Conservation (phyloP, 768 basidiomycete genomes). For the Amanita subjunquillea region DNA sequence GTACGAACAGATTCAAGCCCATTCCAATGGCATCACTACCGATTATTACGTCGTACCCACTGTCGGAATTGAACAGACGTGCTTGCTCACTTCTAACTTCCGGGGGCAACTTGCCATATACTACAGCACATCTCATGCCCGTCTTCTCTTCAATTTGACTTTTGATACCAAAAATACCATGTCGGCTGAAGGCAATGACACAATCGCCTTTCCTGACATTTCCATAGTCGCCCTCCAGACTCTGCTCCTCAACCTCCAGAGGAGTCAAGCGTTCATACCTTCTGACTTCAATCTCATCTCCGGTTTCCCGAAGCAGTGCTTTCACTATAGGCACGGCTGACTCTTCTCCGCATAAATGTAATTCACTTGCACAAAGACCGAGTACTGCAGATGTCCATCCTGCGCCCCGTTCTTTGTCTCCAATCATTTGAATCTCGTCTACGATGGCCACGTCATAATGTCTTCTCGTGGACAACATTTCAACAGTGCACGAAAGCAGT, state of each 20-base stretch:
- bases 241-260: slow-evolving; percentile 54
- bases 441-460: slow-evolving; percentile 77
- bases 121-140: slow-evolving; percentile 78
- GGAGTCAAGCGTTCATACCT: slow-evolving; percentile 87
- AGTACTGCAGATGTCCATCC: slow-evolving; percentile 81
- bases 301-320: slow-evolving; percentile 58
- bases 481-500: slow-evolving; percentile 81
- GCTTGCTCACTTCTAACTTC: slow-evolving; percentile 92
- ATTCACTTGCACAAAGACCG: slow-evolving; percentile 62
- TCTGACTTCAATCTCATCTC: slow-evolving; percentile 73
- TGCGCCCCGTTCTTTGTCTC: slow-evolving; percentile 64
- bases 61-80: slow-evolving; percentile 76
- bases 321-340: slow-evolving; percentile 77
- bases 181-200: slow-evolving; percentile 76
- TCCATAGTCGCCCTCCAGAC: slow-evolving; percentile 49
- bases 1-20: slow-evolving; percentile 86
- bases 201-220: slow-evolving; percentile 78
- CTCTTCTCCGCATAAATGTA: slow-evolving; percentile 96
- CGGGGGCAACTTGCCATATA: slow-evolving; percentile 87
- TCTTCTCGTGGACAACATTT: slow-evolving; percentile 57
- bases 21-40: slow-evolving; percentile 96
- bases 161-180: slow-evolving; percentile 70
- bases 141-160: slow-evolving; percentile 58
- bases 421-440: slow-evolving; percentile 96
- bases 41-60: slow-evolving; percentile 82